These are phyloP conservation scores for Aspergillus piperis DNA, from an alignment of 2,329 filamentous ascomycete species.

Conservation along the genomic window DNA sequence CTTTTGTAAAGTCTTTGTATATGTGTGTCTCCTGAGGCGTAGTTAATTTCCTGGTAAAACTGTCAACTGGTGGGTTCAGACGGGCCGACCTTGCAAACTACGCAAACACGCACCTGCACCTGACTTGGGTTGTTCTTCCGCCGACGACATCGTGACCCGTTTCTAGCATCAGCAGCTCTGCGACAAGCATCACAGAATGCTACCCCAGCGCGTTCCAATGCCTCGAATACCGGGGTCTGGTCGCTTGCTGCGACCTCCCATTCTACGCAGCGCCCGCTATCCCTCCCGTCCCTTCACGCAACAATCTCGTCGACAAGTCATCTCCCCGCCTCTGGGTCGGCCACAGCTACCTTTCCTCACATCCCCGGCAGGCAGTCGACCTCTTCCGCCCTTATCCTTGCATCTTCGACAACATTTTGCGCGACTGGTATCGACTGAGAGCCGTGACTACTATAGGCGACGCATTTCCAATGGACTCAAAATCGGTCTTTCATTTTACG, in stretches of 20 bases:
- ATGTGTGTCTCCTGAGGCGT: not conserved
- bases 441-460: slow-evolving; percentile 51
- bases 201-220: slow-evolving; percentile 36
- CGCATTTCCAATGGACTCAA: slow-evolving; percentile 65
- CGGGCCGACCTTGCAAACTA: not conserved
- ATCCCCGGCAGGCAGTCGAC: slow-evolving; percentile 49
- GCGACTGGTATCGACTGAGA: slow-evolving; percentile 78
- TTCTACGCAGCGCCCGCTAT: slow-evolving; percentile 19
- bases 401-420: slow-evolving; percentile 56
- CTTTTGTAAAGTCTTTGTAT: not conserved
- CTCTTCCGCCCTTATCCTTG: slow-evolving; percentile 57
- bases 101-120: slow-evolving; percentile 7
- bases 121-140: not conserved
- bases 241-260: slow-evolving; percentile 42
- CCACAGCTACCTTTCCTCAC: slow-evolving; percentile 69
- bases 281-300: slow-evolving; percentile 57
- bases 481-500: slow-evolving; percentile 71
- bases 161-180: not conserved
- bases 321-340: slow-evolving; percentile 53
- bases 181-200: slow-evolving; percentile 28
- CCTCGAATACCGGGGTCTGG: slow-evolving; percentile 43
- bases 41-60: not conserved
- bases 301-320: slow-evolving; percentile 55
- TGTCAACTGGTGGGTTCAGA: not conserved
- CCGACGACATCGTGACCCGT: not conserved